A percentile compares a stretch with the other conserved stretches of the same genome.
Evolutionary conservation across 1,284 basidiomycete species (phyloP).

Genomic region (Chiua sp.): DNA sequence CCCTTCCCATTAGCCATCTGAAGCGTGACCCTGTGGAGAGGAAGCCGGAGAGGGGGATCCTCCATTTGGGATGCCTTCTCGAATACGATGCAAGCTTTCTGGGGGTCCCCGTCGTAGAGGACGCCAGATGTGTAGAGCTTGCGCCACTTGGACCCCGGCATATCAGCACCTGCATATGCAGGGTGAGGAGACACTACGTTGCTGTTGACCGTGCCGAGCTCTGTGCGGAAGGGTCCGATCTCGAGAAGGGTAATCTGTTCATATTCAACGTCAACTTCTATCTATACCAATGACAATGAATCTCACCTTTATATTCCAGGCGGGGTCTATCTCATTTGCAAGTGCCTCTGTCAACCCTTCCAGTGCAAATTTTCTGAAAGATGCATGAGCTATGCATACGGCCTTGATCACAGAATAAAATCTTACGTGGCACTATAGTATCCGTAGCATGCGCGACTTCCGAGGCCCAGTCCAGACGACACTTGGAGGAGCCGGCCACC

Average conservation of each 20-base stretch:
- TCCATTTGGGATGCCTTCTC: conserved; percentile 27
- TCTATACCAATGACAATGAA: no score
- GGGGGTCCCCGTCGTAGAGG: conserved; percentile 18
- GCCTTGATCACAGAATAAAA: not conserved
- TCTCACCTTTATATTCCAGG: conserved; percentile 38
- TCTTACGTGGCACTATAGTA: conserved; percentile 32
- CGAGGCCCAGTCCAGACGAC: conserved; percentile 32
- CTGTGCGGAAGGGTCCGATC: conserved; percentile 29
- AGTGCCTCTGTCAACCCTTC: conserved; percentile 32
- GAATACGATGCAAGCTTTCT: conserved; percentile 25
- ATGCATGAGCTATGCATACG: not conserved
- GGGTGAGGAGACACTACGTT: conserved; percentile 12
- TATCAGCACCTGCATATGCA: conserved; percentile 23
- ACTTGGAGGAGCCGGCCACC: conserved; percentile 41
- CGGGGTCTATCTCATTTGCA: conserved; percentile 31
- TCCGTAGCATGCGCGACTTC: conserved; percentile 8
- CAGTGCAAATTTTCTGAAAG: conserved; percentile 30
- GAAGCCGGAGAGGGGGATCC: conserved; percentile 35
- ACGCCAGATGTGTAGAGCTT: not conserved
- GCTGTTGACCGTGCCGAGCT: not conserved
- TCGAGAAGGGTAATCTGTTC: conserved; percentile 31
- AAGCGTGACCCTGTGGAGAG: conserved; percentile 26
- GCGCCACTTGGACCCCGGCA: conserved; percentile 15
- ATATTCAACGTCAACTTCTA: not conserved
- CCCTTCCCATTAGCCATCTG: conserved; percentile 18